Conservation (phyloP, 2,329 filamentous ascomycete genomes). For the Talaromyces verruculosus region DNA sequence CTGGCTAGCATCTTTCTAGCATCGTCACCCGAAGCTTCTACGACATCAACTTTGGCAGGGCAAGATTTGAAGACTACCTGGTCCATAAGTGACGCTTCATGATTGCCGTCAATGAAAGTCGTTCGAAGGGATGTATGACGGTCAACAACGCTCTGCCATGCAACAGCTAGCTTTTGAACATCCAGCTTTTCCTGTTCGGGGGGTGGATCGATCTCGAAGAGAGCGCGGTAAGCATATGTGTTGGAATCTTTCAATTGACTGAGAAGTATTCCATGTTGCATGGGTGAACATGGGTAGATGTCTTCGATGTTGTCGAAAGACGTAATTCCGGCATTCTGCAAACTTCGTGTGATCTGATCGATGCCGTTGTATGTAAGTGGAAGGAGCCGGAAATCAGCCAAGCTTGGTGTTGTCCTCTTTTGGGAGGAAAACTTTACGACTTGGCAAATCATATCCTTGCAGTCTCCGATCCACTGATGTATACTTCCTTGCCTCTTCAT, state of each 20-base stretch:
- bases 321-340: constrained; percentile 13
- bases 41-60: not conserved
- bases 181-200: constrained; percentile 18
- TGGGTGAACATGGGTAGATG: constrained; percentile 28
- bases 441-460: constrained; percentile 15
- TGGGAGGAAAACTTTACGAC: not conserved
- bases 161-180: constrained; percentile 20
- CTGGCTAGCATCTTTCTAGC: constrained; percentile 4
- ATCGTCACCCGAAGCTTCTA: not conserved
- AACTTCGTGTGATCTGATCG: constrained; percentile 12
- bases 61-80: constrained; percentile 21
- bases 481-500: constrained; percentile 20
- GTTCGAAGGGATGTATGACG: constrained; percentile 24
- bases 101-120: constrained; percentile 21
- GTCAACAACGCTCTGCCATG: constrained; percentile 25
- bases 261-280: constrained; percentile 30
- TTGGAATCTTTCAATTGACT: constrained; percentile 27
- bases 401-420: constrained; percentile 4
- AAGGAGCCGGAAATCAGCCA: constrained; percentile 29
- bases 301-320: constrained; percentile 27
- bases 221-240: constrained; percentile 23
- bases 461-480: constrained; percentile 20
- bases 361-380: constrained; percentile 19
- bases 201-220: constrained; percentile 23
- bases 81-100: constrained; percentile 22